phyloP scores from a whole-genome alignment of 768 basidiomycete genomes.

The Xerocomellus dryophilus region DNA sequence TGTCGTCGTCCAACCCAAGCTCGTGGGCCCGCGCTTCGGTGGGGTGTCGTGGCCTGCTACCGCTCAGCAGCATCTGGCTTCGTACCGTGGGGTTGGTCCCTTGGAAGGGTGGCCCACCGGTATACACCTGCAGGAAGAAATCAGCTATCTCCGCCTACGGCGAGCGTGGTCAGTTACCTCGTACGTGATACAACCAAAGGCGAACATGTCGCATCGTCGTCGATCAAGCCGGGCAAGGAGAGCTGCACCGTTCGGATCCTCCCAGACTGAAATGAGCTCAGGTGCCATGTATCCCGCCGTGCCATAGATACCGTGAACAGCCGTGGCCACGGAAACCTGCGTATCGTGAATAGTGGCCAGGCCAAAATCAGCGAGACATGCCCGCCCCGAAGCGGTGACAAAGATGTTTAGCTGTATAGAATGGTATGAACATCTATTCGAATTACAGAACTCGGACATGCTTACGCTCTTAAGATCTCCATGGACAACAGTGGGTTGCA shows the following conservation, averaged over 20 bases:
- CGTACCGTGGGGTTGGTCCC: slow-evolving; percentile 14
- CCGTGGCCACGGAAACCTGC: slow-evolving; percentile 14
- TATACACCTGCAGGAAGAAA: slow-evolving; percentile 24
- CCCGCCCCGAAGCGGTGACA: slow-evolving; percentile 21
- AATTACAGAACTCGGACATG: neutral
- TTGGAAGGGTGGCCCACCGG: slow-evolving; percentile 26
- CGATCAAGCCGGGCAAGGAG: slow-evolving; percentile 18
- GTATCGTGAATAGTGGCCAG: slow-evolving; percentile 21
- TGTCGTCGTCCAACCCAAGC: slow-evolving; percentile 29
- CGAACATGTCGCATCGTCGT: slow-evolving; percentile 35
- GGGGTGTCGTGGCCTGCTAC: slow-evolving; percentile 21
- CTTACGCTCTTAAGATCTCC: slow-evolving; percentile 45
- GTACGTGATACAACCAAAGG: slow-evolving; percentile 34
- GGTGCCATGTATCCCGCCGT: slow-evolving; percentile 30
- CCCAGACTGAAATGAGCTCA: slow-evolving; percentile 19
- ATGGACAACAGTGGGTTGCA: slow-evolving; percentile 39
- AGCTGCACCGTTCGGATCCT: slow-evolving; percentile 6
- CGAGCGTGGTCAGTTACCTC: slow-evolving; percentile 23
- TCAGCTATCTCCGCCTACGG: neutral
- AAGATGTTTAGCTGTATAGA: slow-evolving; percentile 29
- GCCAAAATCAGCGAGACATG: slow-evolving; percentile 35
- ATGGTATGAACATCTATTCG: neutral
- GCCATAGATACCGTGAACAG: slow-evolving; percentile 14
- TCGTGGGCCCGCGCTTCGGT: neutral
- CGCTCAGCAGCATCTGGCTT: slow-evolving; percentile 14